A percentile compares a stretch with the other conserved stretches of the same genome.
Evolutionary conservation across 192 early-diverging fungal species (phyloP).

Genomic region (Umbelopsis sp.): DNA sequence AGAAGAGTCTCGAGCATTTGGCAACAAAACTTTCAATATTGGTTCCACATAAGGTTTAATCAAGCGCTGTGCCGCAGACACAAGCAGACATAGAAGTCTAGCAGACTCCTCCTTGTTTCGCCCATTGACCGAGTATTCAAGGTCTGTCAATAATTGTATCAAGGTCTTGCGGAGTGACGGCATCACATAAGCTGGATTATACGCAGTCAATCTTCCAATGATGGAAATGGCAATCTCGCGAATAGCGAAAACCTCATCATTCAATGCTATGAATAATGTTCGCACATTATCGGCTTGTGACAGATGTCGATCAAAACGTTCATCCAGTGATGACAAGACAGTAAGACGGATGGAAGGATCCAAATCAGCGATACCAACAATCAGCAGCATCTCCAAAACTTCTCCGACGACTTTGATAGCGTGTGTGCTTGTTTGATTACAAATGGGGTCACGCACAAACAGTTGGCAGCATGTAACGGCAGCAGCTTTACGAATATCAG

Average conservation of each 20-base stretch:
- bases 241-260: constrained; percentile 91
- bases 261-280: constrained; percentile 82
- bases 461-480: constrained; percentile 85
- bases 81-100: constrained; percentile 74
- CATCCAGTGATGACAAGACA: constrained; percentile 78
- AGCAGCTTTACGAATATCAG: constrained; percentile 82
- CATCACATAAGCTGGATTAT: constrained; percentile 93
- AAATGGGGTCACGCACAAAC: constrained; percentile 80
- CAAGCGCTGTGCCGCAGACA: constrained; percentile 75
- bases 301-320: constrained; percentile 86
- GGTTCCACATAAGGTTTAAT: constrained; percentile 91
- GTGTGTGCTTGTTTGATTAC: constrained; percentile 73
- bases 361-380: constrained; percentile 86
- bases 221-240: constrained; percentile 80
- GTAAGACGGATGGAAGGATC: constrained; percentile 77
- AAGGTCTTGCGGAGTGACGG: constrained; percentile 85
- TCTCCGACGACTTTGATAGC: constrained; percentile 85
- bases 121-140: constrained; percentile 84
- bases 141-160: constrained; percentile 86
- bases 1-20: constrained; percentile 77
- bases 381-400: constrained; percentile 86
- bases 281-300: constrained; percentile 92
- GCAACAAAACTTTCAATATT: constrained; percentile 82
- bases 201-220: constrained; percentile 82
- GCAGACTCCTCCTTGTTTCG: constrained; percentile 89